Evolutionary conservation across 2,329 filamentous ascomycete genomes (phyloP), one percentile per base, ranked within the genome.

Genomic region (Chaetomium globosum): DNA sequence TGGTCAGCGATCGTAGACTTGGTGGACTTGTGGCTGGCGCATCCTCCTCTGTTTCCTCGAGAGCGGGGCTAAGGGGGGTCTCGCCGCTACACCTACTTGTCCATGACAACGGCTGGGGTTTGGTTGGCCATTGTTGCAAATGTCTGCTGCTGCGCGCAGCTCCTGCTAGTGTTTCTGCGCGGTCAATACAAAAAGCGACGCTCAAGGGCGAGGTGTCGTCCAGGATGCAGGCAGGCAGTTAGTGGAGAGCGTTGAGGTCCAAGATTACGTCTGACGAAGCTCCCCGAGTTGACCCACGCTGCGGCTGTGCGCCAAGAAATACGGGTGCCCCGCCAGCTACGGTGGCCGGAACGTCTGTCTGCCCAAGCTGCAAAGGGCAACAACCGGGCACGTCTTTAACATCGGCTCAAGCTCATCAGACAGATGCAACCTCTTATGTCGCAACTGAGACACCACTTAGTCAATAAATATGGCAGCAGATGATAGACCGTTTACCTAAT

Each of bases 21-120:
- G 76, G 83, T 75, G 82, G 80, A 72, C 74, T 77, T 72, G 71
- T 54, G 54, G 61, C 48, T 31, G 59, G 60, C 46, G 60, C 39
- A 3, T 46, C 13, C 31, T 28, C 61, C 39, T 53, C 36, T 61
- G 60, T 68, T 65, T 63, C 55, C 66, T 61, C 58, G 59, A 64
- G 69, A 71, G 67, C 65, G 74, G 72, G 68, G 66, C 60, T 65
- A 54, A 63, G 61, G 33, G 68, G 67, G 73, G 73, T 39, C 33
- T 57, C 36, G 55, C 36, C 12, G 74, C 69, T 75, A 73, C 70
- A 75, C 78, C 68, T 75, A 86, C 95, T 99, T 99, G 95, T 99
- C 95, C 94, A 99, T 99, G 92, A 99, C 95, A 97, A 99, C 95
- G 91, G 95, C 95, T 75, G 95, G 95, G 78, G 95, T 98, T 88